phyloP scores from a whole-genome alignment of 768 basidiomycete genomes.

The Lentinus brumalis region DNA sequence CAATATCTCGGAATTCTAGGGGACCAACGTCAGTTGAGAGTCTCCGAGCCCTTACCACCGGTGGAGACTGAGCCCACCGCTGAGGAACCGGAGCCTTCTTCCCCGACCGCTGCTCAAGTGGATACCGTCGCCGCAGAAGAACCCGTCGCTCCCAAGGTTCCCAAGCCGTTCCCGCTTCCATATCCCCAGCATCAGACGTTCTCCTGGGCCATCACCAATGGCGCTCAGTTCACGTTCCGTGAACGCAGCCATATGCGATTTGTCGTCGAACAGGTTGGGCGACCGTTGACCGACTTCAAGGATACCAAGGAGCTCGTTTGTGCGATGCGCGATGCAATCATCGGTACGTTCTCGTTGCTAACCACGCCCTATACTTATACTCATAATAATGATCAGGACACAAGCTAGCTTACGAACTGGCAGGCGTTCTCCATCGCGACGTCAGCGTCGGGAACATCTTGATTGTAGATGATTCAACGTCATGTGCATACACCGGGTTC shows the following conservation, averaged over 20 bases:
- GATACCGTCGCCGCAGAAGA: too few relatives aligned
- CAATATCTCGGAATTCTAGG: neutral
- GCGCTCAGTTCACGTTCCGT: neutral
- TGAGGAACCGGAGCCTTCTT: too few relatives aligned
- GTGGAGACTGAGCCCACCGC: neutral
- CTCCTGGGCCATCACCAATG: neutral
- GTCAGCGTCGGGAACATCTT: constrained; percentile 25
- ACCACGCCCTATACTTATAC: neutral
- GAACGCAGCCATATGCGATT: constrained; percentile 19
- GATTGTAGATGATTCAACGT: constrained; percentile 5
- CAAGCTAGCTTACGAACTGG: constrained; percentile 3
- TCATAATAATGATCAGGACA: constrained; percentile 12
- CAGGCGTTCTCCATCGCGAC: constrained; percentile 21
- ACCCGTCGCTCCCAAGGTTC: neutral
- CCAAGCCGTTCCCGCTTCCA: neutral
- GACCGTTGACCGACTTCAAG: constrained; percentile 9
- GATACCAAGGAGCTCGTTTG: constrained; percentile 4
- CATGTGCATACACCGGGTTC: constrained; percentile 1
- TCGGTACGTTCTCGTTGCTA: neutral
- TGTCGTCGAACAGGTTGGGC: constrained; percentile 7
- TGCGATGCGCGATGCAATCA: constrained; percentile 13
- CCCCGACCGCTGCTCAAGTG: too few relatives aligned
- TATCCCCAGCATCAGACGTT: constrained; percentile 7
- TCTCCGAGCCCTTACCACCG: neutral
- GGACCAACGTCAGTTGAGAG: neutral